Evolutionary conservation across 306 rosid genomes (phyloP), one percentile per base, ranked within the genome.

Genomic region (Cicer yamashitae): DNA sequence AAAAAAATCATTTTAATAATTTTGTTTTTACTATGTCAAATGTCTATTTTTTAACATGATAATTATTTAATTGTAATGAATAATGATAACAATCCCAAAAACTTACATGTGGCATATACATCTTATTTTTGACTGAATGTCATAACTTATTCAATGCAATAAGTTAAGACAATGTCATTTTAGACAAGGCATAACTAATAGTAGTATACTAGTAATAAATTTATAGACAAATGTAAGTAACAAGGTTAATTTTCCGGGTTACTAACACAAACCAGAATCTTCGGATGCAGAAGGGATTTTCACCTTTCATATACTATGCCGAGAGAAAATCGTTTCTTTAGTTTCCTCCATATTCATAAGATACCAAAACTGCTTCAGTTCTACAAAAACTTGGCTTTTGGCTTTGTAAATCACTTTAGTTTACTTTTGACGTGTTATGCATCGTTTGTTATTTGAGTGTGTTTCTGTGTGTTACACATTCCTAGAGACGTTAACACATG

Each of bases 391-490:
- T 17, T 17, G 18, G 18, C 18, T 30, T 8, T 7, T 39, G 25
- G 46, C 30, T 48, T 38, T 15, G 44, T n/a, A 38, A 39, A 63
- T 54, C 25, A 8, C 18, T 59, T 30, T 12, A 60, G 0, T 59
- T 59, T 3, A 20, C 56, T 67, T 44, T 67, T 67, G 40, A 44
- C 18, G 40, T 67, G 54, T 45, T 67, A 20, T 44, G 40, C 17
- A 67, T 67, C 11, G 6, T 17, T 65, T 65, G 10, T 65, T 17
- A 20, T 43, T 65, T 15, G 38, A 10, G 71, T 43, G 71, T 43
- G 38, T 2, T 10, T 25, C 4, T 59, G 65, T 10, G 17, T 60
- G 18, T 4, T 44, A 60, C 67, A 34, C 37, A 20, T 34, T 60
- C 66, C 34, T 60, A 12, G 18, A 10, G 63, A 20, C 39, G 39